A percentile compares a stretch with the other conserved stretches of the same genome.
Conservation (phyloP, 306 rosid genomes). For the Cicer judaicum region DNA sequence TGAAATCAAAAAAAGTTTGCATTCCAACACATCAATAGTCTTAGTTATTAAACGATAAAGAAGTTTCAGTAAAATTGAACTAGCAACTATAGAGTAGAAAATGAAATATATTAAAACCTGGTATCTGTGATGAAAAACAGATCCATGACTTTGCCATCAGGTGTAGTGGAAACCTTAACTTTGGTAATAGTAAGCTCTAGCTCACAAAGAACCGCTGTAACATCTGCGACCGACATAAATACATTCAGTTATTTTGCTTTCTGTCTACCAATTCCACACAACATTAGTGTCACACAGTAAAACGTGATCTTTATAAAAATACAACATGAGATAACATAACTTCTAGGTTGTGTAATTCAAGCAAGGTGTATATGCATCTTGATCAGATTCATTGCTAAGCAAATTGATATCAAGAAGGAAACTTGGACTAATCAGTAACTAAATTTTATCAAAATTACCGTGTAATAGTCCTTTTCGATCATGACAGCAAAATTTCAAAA, state of each 20-base stretch:
- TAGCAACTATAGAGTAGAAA: slow-evolving; percentile 8
- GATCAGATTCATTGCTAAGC: not conserved
- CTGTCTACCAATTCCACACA: slow-evolving; percentile 16
- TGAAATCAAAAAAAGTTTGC: not conserved
- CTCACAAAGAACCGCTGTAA: slow-evolving; percentile 83
- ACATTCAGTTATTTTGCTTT: slow-evolving; percentile 17
- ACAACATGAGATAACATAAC: slow-evolving; percentile 3
- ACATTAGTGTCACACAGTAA: slow-evolving; percentile 4
- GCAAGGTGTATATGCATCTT: not conserved
- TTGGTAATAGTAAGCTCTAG: slow-evolving; percentile 81
- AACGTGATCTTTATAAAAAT: slow-evolving; percentile 4
- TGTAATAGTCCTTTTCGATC: slow-evolving; percentile 89
- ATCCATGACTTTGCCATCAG: slow-evolving; percentile 94
- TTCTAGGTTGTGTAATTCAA: not conserved
- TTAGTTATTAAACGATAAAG: not conserved
- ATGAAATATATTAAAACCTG: slow-evolving; percentile 59
- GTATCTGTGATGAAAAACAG: slow-evolving; percentile 89
- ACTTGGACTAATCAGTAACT: too few species aligned
- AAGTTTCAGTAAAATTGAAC: slow-evolving; percentile 9
- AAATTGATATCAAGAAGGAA: not conserved
- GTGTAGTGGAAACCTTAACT: slow-evolving; percentile 96
- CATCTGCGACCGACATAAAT: slow-evolving; percentile 63
- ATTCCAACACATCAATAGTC: not conserved
- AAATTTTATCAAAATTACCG: slow-evolving; percentile 53
- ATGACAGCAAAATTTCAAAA: slow-evolving; percentile 71